phyloP scores from a whole-genome alignment of 2,329 filamentous ascomycete species.

The Alternaria brassicicola region DNA sequence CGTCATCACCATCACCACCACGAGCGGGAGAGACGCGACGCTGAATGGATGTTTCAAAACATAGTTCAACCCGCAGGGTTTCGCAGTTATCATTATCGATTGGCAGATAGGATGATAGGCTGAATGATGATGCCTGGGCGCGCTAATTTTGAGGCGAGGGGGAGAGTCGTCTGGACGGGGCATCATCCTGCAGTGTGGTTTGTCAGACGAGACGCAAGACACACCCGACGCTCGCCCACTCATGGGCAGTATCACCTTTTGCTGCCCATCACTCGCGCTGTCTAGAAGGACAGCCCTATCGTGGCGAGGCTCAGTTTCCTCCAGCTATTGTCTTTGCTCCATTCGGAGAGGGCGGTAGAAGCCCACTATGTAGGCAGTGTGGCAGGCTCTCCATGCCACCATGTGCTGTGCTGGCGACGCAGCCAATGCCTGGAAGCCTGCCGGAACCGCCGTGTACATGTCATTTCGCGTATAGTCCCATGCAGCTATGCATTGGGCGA shows the following conservation, averaged over 20 bases:
- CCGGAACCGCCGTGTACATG: constrained; percentile 38
- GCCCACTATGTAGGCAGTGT: constrained; percentile 16
- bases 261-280: constrained; percentile 5
- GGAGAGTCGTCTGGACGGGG: constrained; percentile 15
- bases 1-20: constrained; percentile 36
- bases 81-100: constrained; percentile 48
- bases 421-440: constrained; percentile 29
- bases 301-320: constrained; percentile 16
- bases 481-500: constrained; percentile 44
- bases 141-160: constrained; percentile 29
- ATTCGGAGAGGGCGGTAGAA: constrained; percentile 30
- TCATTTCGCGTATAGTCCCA: constrained; percentile 44
- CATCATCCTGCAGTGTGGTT: constrained; percentile 15
- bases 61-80: constrained; percentile 36
- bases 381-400: constrained; percentile 25
- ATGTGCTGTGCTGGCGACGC: constrained; percentile 17
- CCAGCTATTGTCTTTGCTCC: constrained; percentile 16
- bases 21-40: constrained; percentile 21
- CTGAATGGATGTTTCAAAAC: constrained; percentile 47
- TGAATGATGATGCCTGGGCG: constrained; percentile 29
- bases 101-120: constrained; percentile 44
- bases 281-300: constrained; percentile 16
- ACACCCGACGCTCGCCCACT: constrained; percentile 6
- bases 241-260: constrained; percentile 14
- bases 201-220: constrained; percentile 34